These are phyloP conservation scores for Aphelidium insulamus DNA, from an alignment of 371 early-diverging fungal species.

Conservation along the genomic window DNA sequence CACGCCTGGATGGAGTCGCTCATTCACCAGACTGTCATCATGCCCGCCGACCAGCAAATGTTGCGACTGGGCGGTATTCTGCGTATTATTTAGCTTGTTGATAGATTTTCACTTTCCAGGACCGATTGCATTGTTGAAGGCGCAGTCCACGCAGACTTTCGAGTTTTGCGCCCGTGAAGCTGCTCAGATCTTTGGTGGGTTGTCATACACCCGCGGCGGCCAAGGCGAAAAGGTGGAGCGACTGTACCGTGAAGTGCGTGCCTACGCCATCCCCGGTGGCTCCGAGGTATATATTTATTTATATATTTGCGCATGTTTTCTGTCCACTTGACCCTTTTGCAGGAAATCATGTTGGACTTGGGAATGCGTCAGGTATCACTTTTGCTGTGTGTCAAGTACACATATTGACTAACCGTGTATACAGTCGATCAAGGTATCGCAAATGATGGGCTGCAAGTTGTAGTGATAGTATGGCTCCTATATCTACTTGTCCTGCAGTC, in stretches of 20 bases:
- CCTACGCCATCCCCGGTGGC: slow-evolving; percentile 75
- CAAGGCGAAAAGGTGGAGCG: slow-evolving; percentile 74
- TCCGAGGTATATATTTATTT: no score
- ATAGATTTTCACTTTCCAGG: no score
- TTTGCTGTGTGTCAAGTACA: no score
- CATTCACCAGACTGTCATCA: slow-evolving; percentile 34
- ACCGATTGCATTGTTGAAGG: slow-evolving; percentile 67
- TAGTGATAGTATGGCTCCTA: no score
- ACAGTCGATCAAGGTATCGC: slow-evolving; percentile 34
- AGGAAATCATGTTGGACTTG: no score
- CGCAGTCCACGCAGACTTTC: slow-evolving; percentile 59
- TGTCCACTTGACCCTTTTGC: no score
- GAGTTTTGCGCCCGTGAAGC: slow-evolving; percentile 77
- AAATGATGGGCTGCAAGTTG: slow-evolving; percentile 35
- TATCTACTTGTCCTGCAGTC: no score
- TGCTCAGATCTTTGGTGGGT: slow-evolving; percentile 75
- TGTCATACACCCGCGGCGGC: slow-evolving; percentile 59
- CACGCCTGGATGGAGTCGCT: slow-evolving; percentile 61
- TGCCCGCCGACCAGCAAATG: slow-evolving; percentile 41
- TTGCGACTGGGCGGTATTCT: slow-evolving; percentile 53
- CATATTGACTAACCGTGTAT: no score
- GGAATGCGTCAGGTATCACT: slow-evolving; percentile 43
- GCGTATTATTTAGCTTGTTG: no score
- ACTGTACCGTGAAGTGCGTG: slow-evolving; percentile 64
- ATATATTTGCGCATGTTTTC: no score